phyloP scores from a whole-genome alignment of 1,139 yeast genomes.

The Yarrowia galli region DNA sequence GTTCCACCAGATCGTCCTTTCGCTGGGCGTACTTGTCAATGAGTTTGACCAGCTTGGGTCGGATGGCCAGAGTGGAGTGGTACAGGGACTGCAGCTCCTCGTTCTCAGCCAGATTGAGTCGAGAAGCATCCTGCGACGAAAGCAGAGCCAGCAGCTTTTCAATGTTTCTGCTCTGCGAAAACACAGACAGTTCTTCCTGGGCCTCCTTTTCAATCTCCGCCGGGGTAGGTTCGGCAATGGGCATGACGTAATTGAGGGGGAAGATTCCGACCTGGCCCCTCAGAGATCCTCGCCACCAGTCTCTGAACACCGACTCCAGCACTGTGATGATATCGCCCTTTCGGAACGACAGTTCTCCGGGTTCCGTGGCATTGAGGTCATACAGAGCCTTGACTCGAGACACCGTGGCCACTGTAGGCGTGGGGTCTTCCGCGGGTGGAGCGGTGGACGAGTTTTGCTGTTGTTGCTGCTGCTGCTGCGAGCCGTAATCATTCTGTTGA shows the following conservation, averaged over 20 bases:
- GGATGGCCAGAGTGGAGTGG: constrained; percentile 71
- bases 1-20: constrained; percentile 74
- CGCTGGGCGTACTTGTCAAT: constrained; percentile 78
- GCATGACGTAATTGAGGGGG: constrained; percentile 90
- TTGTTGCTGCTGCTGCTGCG: background rate
- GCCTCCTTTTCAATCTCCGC: constrained; percentile 58
- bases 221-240: constrained; percentile 70
- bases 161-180: constrained; percentile 61
- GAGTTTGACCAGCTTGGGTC: constrained; percentile 73
- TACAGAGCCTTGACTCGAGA: constrained; percentile 83
- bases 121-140: constrained; percentile 54
- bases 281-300: constrained; percentile 95
- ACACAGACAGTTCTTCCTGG: constrained; percentile 56
- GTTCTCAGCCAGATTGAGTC: constrained; percentile 51
- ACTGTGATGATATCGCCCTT: constrained; percentile 67
- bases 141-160: constrained; percentile 70
- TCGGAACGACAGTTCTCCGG: constrained; percentile 55
- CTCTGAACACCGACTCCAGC: constrained; percentile 84
- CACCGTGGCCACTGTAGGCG: constrained; percentile 54
- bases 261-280: constrained; percentile 87
- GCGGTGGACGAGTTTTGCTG: background rate
- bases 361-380: constrained; percentile 70
- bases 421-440: constrained; percentile 42
- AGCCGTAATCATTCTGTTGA: background rate
- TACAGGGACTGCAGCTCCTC: constrained; percentile 64